phyloP scores from a whole-genome alignment of 305 asterid species.

The Andrographis paniculata region DNA sequence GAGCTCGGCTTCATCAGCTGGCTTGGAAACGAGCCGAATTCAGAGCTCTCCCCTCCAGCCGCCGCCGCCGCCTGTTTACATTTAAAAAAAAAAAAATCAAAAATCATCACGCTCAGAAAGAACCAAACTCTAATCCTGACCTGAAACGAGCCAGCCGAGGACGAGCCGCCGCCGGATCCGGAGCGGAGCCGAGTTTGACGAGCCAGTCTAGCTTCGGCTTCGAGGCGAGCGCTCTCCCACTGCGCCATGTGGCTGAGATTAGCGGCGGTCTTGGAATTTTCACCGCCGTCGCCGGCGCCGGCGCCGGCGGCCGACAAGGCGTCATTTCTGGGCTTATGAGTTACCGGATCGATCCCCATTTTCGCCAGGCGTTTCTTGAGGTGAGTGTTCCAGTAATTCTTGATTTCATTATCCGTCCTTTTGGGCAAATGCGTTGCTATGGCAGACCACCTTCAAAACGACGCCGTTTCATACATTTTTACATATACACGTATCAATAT shows the following conservation, averaged over 20 bases:
- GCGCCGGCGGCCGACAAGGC: slow-evolving; percentile 44
- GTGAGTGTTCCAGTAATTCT: slow-evolving; percentile 86
- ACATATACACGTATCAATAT: background rate
- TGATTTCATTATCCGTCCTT: slow-evolving; percentile 75
- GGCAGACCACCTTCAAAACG: slow-evolving; percentile 70
- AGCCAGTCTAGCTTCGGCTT: slow-evolving; percentile 80
- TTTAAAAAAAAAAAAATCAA: background rate
- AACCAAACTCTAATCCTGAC: background rate
- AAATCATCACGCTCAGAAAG: too few relatives aligned
- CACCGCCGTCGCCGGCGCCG: slow-evolving; percentile 35
- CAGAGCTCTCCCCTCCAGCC: slow-evolving; percentile 18
- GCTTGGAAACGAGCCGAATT: slow-evolving; percentile 25
- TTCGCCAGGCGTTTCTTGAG: slow-evolving; percentile 64
- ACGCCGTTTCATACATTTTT: background rate
- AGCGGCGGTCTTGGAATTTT: slow-evolving; percentile 50
- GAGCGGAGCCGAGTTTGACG: slow-evolving; percentile 65
- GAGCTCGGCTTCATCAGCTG: slow-evolving; percentile 28
- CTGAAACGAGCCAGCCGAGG: slow-evolving; percentile 24
- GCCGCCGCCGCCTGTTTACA: too few relatives aligned
- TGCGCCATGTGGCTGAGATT: slow-evolving; percentile 97
- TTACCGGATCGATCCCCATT: slow-evolving; percentile 81
- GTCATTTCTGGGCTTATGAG: slow-evolving; percentile 75
- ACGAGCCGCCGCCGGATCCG: too few relatives aligned
- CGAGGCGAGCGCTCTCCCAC: slow-evolving; percentile 93
- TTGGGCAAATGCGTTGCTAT: slow-evolving; percentile 81